Evolutionary conservation across 768 basidiomycete genomes (phyloP), one percentile per base, ranked within the genome.

Genomic region (Amanita muscaria): DNA sequence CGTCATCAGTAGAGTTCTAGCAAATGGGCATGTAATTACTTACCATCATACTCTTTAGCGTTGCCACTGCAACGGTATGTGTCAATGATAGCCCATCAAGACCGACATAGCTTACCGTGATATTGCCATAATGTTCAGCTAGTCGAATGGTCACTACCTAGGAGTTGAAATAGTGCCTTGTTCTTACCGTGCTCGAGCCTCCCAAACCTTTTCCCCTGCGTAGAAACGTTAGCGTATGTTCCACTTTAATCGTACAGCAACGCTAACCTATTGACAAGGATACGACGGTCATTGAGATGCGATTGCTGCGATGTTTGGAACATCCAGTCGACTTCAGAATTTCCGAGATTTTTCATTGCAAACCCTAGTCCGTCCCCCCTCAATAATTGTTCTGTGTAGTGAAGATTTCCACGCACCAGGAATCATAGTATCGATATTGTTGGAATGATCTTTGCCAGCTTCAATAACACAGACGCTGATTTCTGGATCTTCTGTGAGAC

Each of bases 391-490:
- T 3, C 16, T 16, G 8, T 5, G 7, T 11, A 22, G 14, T 3
- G 3, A 16, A 4, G 19, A 33, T 24, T 16, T 16, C 3, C 23
- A 14, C 29, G 18, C 7, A 46, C 45, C 45, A 6, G 45, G 45
- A 12, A 46, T 32, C 36, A 39, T 40, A 16, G 32, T 22, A 38
- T 33, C 37, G 29, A 40, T 18, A 30, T 46, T 37, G n/a, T 8
- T 40, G 7, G 39, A 33, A 19, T 38, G 36, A 24, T 39, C 37
- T 31, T 37, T 40, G 6, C 63, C 63, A 25, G 63, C 61, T 45
- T 64, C 63, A 47, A 72, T 59, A 22, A 72, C 49, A 31, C 70
- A 61, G 25, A 71, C 64, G 2, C 54, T 62, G 0, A 59, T 19
- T 5, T 58, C 58, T 3, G 58, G 16, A 39, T 63, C 54, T 52